Base-by-base conservation (phyloP, 768 basidiomycete species). In the Collybiopsis luxurians region DNA sequence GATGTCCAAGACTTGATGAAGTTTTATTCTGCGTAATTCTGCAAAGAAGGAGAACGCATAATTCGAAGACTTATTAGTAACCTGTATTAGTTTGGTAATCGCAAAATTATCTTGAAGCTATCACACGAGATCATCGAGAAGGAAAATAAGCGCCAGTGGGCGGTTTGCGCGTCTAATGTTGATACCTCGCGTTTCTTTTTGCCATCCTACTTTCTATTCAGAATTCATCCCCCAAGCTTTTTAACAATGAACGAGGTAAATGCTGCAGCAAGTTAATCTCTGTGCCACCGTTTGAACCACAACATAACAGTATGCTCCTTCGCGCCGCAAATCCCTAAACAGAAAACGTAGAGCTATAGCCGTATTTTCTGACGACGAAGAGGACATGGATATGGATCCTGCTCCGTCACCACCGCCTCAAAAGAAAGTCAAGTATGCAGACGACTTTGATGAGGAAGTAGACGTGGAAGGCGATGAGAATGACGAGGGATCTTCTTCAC, bases 1-100 rank as follows among this genome's bases (percentile, higher is more conserved):
- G 97, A 99, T 67, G 94, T 99, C 30, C 74, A 81, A 67, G 97
- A 99, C 69, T 62, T 98, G 64, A 81, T 88, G 71, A 92, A 86
- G 77, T 96, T 90, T 72, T 95, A 93, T 44, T 9, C 40, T 4
- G 51, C 23, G 48, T 49, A 49, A n/a, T 11, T 45, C 21, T 26
- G 6, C 21, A 43, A n/a, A n/a, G n/a, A n/a, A n/a, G n/a, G n/a
- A n/a, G n/a, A n/a, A n/a, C n/a, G n/a, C n/a, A n/a, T n/a, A n/a
- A n/a, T n/a, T n/a, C n/a, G n/a, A n/a, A n/a, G n/a, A n/a, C n/a
- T n/a, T n/a, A n/a, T n/a, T n/a, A n/a, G n/a, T n/a, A n/a, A n/a
- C n/a, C n/a, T n/a, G n/a, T n/a, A n/a, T n/a, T n/a, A n/a, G n/a
- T n/a, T n/a, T n/a, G n/a, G n/a, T n/a, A n/a, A n/a, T n/a, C n/a